Conservation (phyloP, 116 monocot species). For the Dioscorea cayenensis region DNA sequence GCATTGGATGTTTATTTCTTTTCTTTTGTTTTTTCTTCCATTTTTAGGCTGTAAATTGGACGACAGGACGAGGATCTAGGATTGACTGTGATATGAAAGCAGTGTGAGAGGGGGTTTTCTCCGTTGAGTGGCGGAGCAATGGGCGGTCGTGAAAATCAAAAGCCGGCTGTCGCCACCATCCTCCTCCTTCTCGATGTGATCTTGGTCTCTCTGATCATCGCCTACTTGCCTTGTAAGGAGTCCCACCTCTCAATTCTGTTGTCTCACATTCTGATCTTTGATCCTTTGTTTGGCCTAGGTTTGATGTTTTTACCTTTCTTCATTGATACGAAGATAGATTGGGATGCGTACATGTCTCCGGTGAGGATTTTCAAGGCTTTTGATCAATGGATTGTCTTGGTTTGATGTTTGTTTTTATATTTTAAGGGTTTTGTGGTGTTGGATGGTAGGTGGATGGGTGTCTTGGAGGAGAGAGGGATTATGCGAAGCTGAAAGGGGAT, state of each 20-base stretch:
- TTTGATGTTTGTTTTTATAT: background rate
- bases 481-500: slow-evolving; percentile 79
- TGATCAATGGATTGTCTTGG: background rate
- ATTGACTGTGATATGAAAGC: no score
- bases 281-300: background rate
- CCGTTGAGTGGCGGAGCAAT: background rate
- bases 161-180: background rate
- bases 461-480: slow-evolving; percentile 85
- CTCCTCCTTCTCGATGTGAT: slow-evolving; percentile 51
- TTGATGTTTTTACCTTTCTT: background rate
- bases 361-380: slow-evolving; percentile 20
- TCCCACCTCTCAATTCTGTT: background rate
- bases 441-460: slow-evolving; percentile 72
- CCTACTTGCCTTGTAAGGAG: slow-evolving; percentile 71
- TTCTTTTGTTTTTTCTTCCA: no score
- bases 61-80: no score
- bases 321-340: slow-evolving; percentile 97
- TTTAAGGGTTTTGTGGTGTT: background rate
- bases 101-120: background rate
- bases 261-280: background rate
- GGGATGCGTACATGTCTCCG: slow-evolving; percentile 99
- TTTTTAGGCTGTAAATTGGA: no score
- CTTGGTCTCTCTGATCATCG: slow-evolving; percentile 70
- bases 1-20: no score
- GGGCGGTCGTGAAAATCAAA: background rate